phyloP scores from a whole-genome alignment of 1,284 basidiomycete genomes.

The Ceratobasidium sp. region DNA sequence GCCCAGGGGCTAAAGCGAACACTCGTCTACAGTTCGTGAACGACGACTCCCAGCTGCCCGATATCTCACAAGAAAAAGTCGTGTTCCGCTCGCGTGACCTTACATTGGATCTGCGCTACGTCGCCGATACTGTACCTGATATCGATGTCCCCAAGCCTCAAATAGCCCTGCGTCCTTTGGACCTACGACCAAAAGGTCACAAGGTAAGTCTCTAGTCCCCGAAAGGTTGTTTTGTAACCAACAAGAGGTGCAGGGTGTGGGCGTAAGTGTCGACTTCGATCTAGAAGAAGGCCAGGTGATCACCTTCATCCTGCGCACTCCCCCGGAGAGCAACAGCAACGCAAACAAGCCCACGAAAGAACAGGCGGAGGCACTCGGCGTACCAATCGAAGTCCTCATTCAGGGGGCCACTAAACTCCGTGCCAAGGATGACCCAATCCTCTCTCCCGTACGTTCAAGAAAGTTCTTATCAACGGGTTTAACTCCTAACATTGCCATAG shows the following conservation, averaged over 20 bases:
- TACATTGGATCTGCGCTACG: conserved; percentile 75
- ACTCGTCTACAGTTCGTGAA: conserved; percentile 48
- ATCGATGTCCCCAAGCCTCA: conserved; percentile 58
- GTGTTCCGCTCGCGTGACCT: conserved; percentile 69
- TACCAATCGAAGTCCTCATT: conserved; percentile 60
- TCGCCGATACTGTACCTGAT: conserved; percentile 59
- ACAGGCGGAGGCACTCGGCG: conserved; percentile 55
- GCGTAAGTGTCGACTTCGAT: conserved; percentile 60
- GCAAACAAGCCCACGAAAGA: conserved; percentile 46
- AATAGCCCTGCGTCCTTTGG: conserved; percentile 63
- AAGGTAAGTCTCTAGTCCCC: conserved; percentile 42
- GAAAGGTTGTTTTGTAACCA: not conserved
- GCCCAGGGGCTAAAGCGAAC: not conserved
- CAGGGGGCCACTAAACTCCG: conserved; percentile 59
- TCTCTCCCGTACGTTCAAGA: conserved; percentile 69
- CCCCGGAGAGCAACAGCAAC: conserved; percentile 52
- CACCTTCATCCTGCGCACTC: conserved; percentile 78
- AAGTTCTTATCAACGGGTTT: conserved; percentile 52
- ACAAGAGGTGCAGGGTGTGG: conserved; percentile 55
- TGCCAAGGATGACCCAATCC: conserved; percentile 62
- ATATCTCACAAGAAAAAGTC: conserved; percentile 61
- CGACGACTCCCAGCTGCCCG: conserved; percentile 55
- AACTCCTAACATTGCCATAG: not conserved
- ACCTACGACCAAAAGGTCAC: conserved; percentile 66
- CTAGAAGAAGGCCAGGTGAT: conserved; percentile 83